These are phyloP conservation scores for Raphanus sativus DNA, from an alignment of 345 rosid genomes.

Conservation along the genomic window DNA sequence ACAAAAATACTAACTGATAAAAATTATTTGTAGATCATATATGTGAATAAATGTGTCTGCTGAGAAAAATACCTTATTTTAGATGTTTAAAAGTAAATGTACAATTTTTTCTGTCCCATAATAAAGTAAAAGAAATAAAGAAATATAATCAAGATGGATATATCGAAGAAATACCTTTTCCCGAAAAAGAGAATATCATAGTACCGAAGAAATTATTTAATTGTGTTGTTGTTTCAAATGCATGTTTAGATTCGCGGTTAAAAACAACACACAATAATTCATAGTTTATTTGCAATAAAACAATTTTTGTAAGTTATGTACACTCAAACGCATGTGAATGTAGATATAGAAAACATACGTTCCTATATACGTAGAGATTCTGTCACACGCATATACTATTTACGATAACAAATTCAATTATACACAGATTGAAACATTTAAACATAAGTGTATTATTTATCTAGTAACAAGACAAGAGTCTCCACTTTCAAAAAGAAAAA, in stretches of 20 bases:
- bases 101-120: conserved; percentile 11
- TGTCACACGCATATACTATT: conserved; percentile 11
- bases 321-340: background rate
- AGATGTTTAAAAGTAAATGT: background rate
- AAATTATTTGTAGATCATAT: background rate
- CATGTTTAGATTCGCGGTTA: conserved; percentile 2
- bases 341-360: background rate
- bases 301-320: background rate
- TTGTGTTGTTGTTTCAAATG: conserved; percentile 13
- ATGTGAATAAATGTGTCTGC: background rate
- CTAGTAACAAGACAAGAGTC: conserved; percentile 20
- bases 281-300: background rate
- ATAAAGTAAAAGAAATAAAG: background rate
- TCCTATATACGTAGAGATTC: background rate
- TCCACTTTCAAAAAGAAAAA: too few relatives aligned
- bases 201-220: conserved; percentile 15
- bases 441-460: background rate
- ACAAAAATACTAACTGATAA: background rate
- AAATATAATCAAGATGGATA: conserved; percentile 3
- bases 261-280: background rate
- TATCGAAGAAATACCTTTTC: conserved; percentile 21
- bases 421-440: background rate
- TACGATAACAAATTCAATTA: background rate
- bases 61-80: background rate
- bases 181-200: conserved; percentile 16